A percentile compares a stretch with the other conserved stretches of the same genome.
phyloP scores from a whole-genome alignment of 2,329 filamentous ascomycete species.

The Calcarisporium arbuscula region DNA sequence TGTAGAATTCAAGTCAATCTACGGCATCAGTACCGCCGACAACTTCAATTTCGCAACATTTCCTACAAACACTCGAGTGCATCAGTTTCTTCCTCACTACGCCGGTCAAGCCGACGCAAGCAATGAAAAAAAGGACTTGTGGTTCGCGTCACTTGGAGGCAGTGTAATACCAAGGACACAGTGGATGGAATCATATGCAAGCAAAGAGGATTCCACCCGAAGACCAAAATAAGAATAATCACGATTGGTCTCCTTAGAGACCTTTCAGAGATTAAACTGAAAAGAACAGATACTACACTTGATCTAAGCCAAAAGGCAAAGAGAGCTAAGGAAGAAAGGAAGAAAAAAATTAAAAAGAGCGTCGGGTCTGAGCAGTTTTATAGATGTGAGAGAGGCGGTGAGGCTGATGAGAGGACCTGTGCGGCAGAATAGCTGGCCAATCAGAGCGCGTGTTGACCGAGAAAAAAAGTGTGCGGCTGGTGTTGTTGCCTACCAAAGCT shows the following conservation, averaged over 20 bases:
- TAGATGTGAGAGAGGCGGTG: conserved; percentile 13
- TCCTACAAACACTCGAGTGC: too few species aligned
- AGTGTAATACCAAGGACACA: conserved; percentile 38
- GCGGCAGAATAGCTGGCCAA: conserved; percentile 7
- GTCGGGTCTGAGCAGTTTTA: conserved; percentile 11
- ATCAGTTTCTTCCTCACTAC: conserved; percentile 9
- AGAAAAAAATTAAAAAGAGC: conserved; percentile 13
- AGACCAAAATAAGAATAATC: conserved; percentile 67
- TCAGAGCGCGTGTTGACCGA: too few species aligned
- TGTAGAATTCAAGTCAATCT: too few species aligned
- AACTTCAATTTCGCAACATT: too few species aligned
- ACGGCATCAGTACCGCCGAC: neutral
- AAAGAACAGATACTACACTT: conserved; percentile 96
- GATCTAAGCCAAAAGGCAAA: conserved; percentile 67
- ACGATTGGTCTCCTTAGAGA: conserved; percentile 62
- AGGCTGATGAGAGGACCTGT: conserved; percentile 13
- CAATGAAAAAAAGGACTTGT: conserved; percentile 30
- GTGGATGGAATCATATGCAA: conserved; percentile 30
- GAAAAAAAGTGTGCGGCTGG: too few species aligned
- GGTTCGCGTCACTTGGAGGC: conserved; percentile 34
- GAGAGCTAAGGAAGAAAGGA: conserved; percentile 30
- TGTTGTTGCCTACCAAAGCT: too few species aligned
- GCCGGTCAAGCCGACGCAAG: conserved; percentile 12
- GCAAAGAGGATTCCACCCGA: conserved; percentile 27
- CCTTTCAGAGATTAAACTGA: conserved; percentile 94